A percentile compares a stretch with the other conserved stretches of the same genome.
Conservation (phyloP, 345 rosid genomes). For the Bruguiera parviflora region DNA sequence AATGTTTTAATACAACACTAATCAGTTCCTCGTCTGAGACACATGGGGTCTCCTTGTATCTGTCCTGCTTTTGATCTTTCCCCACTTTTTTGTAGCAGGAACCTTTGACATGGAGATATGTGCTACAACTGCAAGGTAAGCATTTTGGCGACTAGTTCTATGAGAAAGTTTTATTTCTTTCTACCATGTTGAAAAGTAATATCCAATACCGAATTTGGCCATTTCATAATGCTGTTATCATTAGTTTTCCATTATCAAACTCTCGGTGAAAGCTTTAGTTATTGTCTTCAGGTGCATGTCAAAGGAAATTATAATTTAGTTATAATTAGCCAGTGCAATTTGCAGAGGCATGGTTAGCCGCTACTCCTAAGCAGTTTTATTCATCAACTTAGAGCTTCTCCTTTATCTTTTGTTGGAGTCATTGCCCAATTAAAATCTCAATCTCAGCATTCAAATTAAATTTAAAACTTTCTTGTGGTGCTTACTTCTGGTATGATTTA, state of each 20-base stretch:
- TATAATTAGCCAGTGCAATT: neutral
- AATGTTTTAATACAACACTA: no score
- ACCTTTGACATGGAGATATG: constrained; percentile 39
- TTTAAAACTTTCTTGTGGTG: neutral
- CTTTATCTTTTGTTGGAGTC: neutral
- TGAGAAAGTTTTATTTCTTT: neutral
- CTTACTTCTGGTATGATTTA: neutral
- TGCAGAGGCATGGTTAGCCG: no score
- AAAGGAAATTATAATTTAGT: neutral
- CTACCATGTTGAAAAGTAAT: neutral
- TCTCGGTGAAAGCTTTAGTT: neutral
- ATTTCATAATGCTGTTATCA: constrained; percentile 3
- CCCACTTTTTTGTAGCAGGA: constrained; percentile 4
- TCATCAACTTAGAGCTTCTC: no score
- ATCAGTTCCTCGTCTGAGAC: no score
- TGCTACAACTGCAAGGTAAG: constrained; percentile 28
- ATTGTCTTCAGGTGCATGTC: neutral
- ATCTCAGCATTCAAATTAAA: neutral
- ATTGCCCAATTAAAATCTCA: neutral
- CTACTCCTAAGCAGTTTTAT: no score
- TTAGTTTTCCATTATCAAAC: neutral
- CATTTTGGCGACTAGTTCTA: neutral
- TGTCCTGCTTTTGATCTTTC: neutral
- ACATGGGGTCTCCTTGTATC: no score
- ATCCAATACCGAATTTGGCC: neutral